Base-by-base conservation (phyloP, 2,329 filamentous ascomycete genomes). In the Cordyceps fumosorosea region DNA sequence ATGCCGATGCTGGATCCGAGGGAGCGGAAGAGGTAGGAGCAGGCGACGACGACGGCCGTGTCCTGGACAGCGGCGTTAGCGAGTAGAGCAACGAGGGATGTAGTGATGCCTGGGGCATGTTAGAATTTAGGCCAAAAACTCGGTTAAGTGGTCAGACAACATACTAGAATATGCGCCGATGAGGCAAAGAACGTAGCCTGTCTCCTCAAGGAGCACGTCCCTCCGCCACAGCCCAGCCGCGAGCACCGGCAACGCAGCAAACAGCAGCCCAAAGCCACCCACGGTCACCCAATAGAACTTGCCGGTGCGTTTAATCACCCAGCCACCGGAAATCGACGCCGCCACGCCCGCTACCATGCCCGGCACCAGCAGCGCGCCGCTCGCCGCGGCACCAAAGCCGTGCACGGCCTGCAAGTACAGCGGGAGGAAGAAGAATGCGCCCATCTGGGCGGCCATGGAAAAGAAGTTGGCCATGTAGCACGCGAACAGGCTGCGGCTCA, bases 11-110 rank as follows among this genome's bases (percentile, higher is more conserved):
- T 88, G n/a, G 90, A 80, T n/a, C 89, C 90, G 0, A 93, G 78
- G 1, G 87, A 88, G 45, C 90, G 86, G 78, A 93, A 93, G 26
- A 93, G 83, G 74, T 93, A 93, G 22, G 86, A 89, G 72, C 89
- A 91, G 8, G 90, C 90, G 18, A 90, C 89, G 4, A 87, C 88
- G 1, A 93, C 83, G 2, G 90, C 89, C 64, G 89, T 86, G 66
- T 93, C 89, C 50, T 84, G 80, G 3, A 80, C 77, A 1, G 82
- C 76, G 0, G 87, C 83, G 69, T 91, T 91, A 37, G 89, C 86
- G 65, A 93, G 84, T 44, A 92, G 78, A 1, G 81, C 88, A 53
- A 92, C 86, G 40, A 93, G 80, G 0, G 87, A 87, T 0, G 87
- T 88, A 0, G 89, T 92, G 44, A 91, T 83, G 6, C 85, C 88